Base-by-base conservation (phyloP, 2,329 filamentous ascomycete genomes). In the Botrytis medusae region DNA sequence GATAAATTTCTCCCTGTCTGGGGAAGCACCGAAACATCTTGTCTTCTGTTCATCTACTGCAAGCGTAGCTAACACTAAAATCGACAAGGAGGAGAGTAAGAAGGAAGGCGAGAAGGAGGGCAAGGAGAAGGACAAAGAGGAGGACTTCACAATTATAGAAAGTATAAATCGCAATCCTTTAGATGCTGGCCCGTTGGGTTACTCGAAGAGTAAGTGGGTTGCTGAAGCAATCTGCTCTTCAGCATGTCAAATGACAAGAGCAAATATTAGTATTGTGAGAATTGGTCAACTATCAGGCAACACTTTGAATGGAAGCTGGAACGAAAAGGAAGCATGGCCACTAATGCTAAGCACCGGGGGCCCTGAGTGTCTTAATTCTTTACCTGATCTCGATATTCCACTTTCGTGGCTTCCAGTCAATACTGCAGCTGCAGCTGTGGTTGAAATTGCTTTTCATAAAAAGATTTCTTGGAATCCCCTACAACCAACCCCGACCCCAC, bases 201-300 rank as follows among this genome's bases (percentile, higher is more conserved):
- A 90, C 76, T 85, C 86, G 1, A 83, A 83, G 42, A 89, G 86
- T 1, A 86, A 88, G 80, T 89, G 87, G 87, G 86, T 89, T 1
- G 87, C 87, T 1, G 88, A 90, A 80, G 82, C 82, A 29, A 84
- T 89, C 16, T 89, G 87, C 75, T 76, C 82, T 0, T 77, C 81
- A 9, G 85, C 84, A 5, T 25, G 78, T 63, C 72, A 79, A 25
- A 64, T 69, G 48, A 71, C 65, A 20, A 73, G 73, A 61, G 71
- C 59, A 34, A 51, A 77, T 0, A 75, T 69, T 18, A 62, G 77
- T 61, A 46, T 77, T 1, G 69, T 75, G 40, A 74, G 70, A 18
- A 72, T 79, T 44, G 85, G 85, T 4, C 86, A 87, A 77, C 79
- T 87, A 16, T 84, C 83, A 48, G 86, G 84, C 0, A 82, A 84